Base-by-base conservation (phyloP, 352 stramenopile genomes). In the Aphanomyces astaci region DNA sequence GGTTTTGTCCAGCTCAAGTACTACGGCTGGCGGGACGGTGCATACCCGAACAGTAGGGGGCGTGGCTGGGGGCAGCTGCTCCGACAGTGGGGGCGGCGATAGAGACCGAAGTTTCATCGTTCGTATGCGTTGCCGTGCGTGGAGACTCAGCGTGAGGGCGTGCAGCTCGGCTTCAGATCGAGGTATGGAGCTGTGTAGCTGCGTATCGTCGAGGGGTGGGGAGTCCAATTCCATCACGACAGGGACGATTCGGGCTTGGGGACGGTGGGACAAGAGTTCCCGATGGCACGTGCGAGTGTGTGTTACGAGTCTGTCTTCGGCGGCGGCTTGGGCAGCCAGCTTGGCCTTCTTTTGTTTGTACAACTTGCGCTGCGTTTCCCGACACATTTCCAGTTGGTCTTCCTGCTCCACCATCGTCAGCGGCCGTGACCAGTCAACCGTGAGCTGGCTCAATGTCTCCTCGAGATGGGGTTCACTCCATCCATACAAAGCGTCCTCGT, bases 351-450 rank as follows among this genome's bases (percentile, higher is more conserved):
- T 45, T 30, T 63, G 19, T 30, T 1, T 59, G 25, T 59, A 32
- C 17, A 63, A 17, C 9, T 48, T 22, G 17, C 54, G 54, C 11
- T 30, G 54, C 30, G 25, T 49, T 2, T 63, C 54, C 33, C 30
- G 54, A 22, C 24, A 30, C 19, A n/a, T 17, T 1, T 5, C 3
- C 4, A 49, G n/a, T 24, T 45, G 17, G 2, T 28, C 28, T 30
- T 63, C 54, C 30, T 48, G 19, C 27, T 63, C 36, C 7, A 46
- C 32, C 15, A 63, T 46, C 7, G 36, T 48, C 30, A 63, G 31
- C 25, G 54, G 54, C 17, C 54, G 27, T 2, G 54, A 63, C 54
- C 54, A 63, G 54, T 63, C 54, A n/a, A 63, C 15, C 31, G 33
- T 27, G 15, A 63, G 30, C 30, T 49, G 2, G 27, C 43, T 30